These are phyloP conservation scores for Boletus subcaerulescens DNA, from an alignment of 768 basidiomycete species.

Conservation along the genomic window DNA sequence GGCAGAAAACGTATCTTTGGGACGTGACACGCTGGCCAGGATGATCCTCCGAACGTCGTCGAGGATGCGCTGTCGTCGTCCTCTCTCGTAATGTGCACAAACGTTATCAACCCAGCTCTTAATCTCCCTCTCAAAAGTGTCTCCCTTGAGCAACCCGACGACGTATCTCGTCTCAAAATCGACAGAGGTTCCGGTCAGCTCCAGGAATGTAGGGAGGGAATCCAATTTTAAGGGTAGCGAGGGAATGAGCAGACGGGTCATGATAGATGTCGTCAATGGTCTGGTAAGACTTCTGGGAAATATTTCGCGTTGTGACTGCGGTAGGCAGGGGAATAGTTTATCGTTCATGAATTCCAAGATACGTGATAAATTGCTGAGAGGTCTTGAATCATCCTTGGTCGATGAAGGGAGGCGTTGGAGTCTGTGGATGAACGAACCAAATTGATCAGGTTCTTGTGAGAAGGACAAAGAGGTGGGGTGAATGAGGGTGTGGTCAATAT, in stretches of 20 bases:
- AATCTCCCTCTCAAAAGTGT: conserved; percentile 49
- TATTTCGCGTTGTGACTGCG: conserved; percentile 39
- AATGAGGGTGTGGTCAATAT: conserved; percentile 55
- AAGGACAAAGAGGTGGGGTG: conserved; percentile 47
- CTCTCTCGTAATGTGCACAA: conserved; percentile 74
- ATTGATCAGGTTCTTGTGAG: conserved; percentile 33
- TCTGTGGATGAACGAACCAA: conserved; percentile 38
- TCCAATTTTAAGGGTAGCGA: conserved; percentile 66
- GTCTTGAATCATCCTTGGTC: conserved; percentile 33
- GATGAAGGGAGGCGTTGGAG: conserved; percentile 49
- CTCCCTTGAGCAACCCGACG: conserved; percentile 47
- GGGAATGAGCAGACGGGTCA: conserved; percentile 65
- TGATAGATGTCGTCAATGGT: conserved; percentile 56
- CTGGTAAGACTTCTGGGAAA: conserved; percentile 61
- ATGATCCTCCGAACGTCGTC: conserved; percentile 59
- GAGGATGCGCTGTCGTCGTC: conserved; percentile 63
- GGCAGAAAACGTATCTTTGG: conserved; percentile 27
- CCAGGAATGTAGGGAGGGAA: conserved; percentile 59
- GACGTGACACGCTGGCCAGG: conserved; percentile 25
- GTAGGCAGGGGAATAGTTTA: conserved; percentile 56
- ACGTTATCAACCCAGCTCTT: conserved; percentile 68
- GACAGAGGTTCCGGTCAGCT: conserved; percentile 54
- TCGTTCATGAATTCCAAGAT: conserved; percentile 62
- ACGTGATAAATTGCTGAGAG: conserved; percentile 52
- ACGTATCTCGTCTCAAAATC: conserved; percentile 62